Conservation (phyloP, 2,329 filamentous ascomycete species). For the Ophiostoma ips region DNA sequence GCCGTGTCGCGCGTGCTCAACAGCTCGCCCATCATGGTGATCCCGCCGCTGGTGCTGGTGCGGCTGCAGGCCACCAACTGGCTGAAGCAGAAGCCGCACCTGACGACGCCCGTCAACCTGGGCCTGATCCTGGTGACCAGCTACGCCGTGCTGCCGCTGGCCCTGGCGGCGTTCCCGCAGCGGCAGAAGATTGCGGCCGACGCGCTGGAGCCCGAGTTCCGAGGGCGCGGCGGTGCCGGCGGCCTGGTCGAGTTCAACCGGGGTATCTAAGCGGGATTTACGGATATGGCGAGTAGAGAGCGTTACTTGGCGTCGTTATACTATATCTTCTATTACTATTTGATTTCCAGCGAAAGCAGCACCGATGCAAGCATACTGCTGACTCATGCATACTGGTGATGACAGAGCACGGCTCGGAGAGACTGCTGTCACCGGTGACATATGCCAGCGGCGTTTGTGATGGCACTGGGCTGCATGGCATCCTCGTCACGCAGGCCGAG, state of each 20-base stretch:
- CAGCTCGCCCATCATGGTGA: conserved; percentile 90
- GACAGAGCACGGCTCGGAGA: no score
- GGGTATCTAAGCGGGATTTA: conserved; percentile 69
- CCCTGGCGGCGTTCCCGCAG: conserved; percentile 85
- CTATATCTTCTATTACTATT: no score
- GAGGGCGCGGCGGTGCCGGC: conserved; percentile 60
- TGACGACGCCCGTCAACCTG: conserved; percentile 73
- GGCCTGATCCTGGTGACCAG: conserved; percentile 77
- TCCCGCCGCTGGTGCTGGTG: conserved; percentile 78
- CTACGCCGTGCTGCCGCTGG: conserved; percentile 76
- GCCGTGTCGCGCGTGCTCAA: conserved; percentile 85
- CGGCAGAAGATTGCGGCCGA: conserved; percentile 66
- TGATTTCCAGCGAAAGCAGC: no score
- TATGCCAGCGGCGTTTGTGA: no score
- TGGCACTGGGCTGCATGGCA: no score
- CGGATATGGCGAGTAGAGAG: no score
- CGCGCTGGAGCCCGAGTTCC: conserved; percentile 75
- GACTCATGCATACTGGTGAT: no score
- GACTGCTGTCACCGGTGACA: no score
- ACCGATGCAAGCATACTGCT: no score
- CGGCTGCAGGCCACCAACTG: conserved; percentile 71
- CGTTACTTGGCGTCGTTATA: no score
- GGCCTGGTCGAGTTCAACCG: conserved; percentile 94
- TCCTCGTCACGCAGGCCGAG: no score
- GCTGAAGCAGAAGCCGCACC: conserved; percentile 61